Base-by-base conservation (phyloP, 2,329 filamentous ascomycete species). In the Beauveria scarabaeidicola region DNA sequence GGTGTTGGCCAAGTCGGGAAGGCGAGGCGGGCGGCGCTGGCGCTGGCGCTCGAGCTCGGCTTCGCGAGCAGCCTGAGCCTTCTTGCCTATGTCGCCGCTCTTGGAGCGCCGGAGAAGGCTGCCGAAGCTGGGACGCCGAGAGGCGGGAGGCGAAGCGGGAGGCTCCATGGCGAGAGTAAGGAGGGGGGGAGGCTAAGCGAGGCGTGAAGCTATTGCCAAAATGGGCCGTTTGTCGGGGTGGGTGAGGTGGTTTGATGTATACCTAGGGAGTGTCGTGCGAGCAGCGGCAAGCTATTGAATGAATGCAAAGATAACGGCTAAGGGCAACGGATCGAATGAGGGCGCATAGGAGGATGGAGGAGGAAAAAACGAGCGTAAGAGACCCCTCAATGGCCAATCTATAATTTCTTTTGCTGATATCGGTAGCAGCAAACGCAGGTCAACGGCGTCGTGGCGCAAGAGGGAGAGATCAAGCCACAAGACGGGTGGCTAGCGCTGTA, bases 41-140 rank as follows among this genome's bases (percentile, higher is more conserved):
- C 77, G 78, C 69, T 80, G 78, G 64, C 78, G 77, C 67, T 80
- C 77, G 60, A 78, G 71, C 68, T 81, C 78, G 64, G 77, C 76
- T 65, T 80, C 78, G 65, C 74, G 75, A 65, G 74, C 66, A 64
- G 81, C 77, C 73, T 84, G 79, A 68, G 76, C 77, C 76, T 85
- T 87, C 73, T 80, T 84, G 72, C 79, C 80, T 61, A 88, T 71
- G 64, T 89, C 85, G 62, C 81, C 81, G 61, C 85, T 88, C 70
- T 88, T 89, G 70, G 81, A 82, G 66, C 86, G 83, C 73, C 85
- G 81, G 63, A 89, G 79, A 69, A 89, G 81, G 73, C 81, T 81
- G 52, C 52, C 78, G 74, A 82, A 75, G 67, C 76, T 80, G 64
- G 78, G 71, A 62, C 74, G 74, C 65, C 72, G 69, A 59, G 70